phyloP scores from a whole-genome alignment of 139 green algal species.

The Tetradesmus obliquus region DNA sequence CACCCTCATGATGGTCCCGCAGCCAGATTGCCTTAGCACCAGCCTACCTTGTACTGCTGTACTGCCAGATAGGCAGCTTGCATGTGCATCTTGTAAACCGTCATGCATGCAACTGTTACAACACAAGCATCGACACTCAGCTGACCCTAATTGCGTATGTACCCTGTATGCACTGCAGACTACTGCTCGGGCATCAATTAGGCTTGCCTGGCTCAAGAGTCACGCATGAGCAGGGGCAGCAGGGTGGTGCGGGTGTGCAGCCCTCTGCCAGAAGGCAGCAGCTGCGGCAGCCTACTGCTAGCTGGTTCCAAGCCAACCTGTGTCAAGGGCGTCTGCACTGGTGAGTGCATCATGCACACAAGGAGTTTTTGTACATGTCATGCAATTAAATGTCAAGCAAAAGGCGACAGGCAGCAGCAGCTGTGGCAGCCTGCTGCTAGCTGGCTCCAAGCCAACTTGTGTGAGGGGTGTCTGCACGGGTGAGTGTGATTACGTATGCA shows the following conservation, averaged over 20 bases:
- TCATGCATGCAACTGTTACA: too few relatives aligned
- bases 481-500: too few relatives aligned
- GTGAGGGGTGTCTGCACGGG: too few relatives aligned
- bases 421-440: neutral
- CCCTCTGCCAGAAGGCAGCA: neutral
- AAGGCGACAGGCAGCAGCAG: neutral
- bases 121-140: too few relatives aligned
- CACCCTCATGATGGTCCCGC: too few relatives aligned
- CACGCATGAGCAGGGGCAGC: neutral
- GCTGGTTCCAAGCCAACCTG: neutral
- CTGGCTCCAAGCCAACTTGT: neutral
- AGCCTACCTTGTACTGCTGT: neutral
- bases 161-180: too few relatives aligned
- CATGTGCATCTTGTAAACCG: neutral
- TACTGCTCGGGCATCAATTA: constrained; percentile 35
- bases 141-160: too few relatives aligned
- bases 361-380: too few relatives aligned
- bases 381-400: too few relatives aligned
- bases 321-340: constrained; percentile 4
- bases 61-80: neutral
- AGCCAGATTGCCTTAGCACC: too few relatives aligned
- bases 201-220: constrained; percentile 5
- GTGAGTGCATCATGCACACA: neutral
- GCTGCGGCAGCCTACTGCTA: constrained; percentile 12
- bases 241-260: neutral